These are phyloP conservation scores for Cladosporium colombiae DNA, from an alignment of 2,329 filamentous ascomycete species.

Conservation along the genomic window DNA sequence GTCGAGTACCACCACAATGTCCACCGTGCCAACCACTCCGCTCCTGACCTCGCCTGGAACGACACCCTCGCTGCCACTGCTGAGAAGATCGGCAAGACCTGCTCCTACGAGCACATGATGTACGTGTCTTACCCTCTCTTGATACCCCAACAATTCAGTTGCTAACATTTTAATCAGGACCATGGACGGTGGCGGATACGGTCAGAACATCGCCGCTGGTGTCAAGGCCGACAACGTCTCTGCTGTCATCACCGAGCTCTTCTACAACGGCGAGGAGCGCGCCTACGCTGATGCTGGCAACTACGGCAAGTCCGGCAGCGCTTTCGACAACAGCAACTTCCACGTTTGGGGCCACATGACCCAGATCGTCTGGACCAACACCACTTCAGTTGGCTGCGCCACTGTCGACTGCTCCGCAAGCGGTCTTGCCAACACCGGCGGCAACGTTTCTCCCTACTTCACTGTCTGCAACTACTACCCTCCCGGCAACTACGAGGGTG, in stretches of 20 bases:
- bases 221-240: slow-evolving; percentile 59
- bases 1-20: slow-evolving; percentile 78
- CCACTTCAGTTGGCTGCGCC: slow-evolving; percentile 64
- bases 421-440: slow-evolving; percentile 51
- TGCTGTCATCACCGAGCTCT: slow-evolving; percentile 73
- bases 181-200: slow-evolving; percentile 66
- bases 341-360: slow-evolving; percentile 72
- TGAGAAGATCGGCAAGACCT: slow-evolving; percentile 61
- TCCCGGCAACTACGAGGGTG: slow-evolving; percentile 63
- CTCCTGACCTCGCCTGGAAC: slow-evolving; percentile 66
- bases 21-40: slow-evolving; percentile 81
- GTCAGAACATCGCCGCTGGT: slow-evolving; percentile 86
- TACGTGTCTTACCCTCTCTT: slow-evolving; percentile 47
- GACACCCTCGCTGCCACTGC: slow-evolving; percentile 65
- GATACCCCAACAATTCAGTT: neutral
- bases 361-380: slow-evolving; percentile 70
- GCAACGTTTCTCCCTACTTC: slow-evolving; percentile 58
- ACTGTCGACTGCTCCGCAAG: slow-evolving; percentile 56
- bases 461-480: slow-evolving; percentile 87
- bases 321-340: slow-evolving; percentile 64
- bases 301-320: slow-evolving; percentile 55
- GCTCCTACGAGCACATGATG: slow-evolving; percentile 75
- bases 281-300: neutral
- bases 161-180: slow-evolving; percentile 47
- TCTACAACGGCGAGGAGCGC: slow-evolving; percentile 80